These are phyloP conservation scores for Hypoxylon intermedium DNA, from an alignment of 495 filamentous ascomycete species.

Conservation along the genomic window DNA sequence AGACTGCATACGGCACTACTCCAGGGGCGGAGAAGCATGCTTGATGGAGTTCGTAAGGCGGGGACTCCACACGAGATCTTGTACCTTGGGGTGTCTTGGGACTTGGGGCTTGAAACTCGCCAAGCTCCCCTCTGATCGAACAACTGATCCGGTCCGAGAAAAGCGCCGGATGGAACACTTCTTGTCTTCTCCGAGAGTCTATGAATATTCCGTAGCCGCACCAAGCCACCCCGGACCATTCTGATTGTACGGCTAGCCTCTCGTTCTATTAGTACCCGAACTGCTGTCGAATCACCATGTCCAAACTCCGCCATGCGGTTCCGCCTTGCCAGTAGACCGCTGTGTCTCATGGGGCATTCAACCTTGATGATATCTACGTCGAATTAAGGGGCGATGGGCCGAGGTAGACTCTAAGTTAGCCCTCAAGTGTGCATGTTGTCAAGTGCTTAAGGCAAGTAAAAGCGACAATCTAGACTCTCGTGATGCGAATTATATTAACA, in stretches of 20 bases:
- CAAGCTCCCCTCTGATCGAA: conserved; percentile 6
- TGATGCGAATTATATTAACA: conserved; percentile 29
- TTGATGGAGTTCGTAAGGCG: not conserved
- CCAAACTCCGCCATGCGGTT: conserved; percentile 18
- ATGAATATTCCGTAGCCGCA: not conserved
- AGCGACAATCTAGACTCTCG: too few species aligned
- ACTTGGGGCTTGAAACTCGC: conserved; percentile 19
- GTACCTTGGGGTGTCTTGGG: conserved; percentile 7
- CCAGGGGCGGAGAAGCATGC: not conserved
- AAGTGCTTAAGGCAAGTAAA: too few species aligned
- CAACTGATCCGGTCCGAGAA: conserved; percentile 27
- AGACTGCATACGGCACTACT: conserved; percentile 4
- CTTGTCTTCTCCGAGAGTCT: not conserved
- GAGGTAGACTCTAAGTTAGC: too few species aligned
- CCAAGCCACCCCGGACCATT: not conserved
- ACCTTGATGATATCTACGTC: not conserved
- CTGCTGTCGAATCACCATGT: conserved; percentile 12
- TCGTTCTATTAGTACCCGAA: not conserved
- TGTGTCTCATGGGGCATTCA: conserved; percentile 1
- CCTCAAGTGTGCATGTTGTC: too few species aligned
- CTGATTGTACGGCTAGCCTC: not conserved
- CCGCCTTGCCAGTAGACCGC: conserved; percentile 11
- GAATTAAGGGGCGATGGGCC: conserved; percentile 11
- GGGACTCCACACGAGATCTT: conserved; percentile 23
- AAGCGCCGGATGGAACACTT: conserved; percentile 32